Base-by-base conservation (phyloP, 2,329 filamentous ascomycete genomes). In the Epichloe scottii region DNA sequence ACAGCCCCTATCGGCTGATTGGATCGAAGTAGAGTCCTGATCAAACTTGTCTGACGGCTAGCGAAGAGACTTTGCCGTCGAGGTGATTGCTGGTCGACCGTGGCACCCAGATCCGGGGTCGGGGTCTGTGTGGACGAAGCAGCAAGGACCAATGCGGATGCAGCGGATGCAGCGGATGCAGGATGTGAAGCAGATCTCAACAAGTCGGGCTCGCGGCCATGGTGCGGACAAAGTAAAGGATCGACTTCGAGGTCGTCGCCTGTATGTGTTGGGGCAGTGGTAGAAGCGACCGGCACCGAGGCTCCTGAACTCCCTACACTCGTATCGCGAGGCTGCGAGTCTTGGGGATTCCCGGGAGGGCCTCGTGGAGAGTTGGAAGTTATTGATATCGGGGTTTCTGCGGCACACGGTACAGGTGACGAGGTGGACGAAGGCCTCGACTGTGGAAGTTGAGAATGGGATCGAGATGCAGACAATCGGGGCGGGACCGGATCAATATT, bases 21-120 rank as follows among this genome's bases (percentile, higher is more conserved):
- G 42, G 57, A 57, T 40, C 46, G 58, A 61, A 65, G 58, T 54
- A 60, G 66, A 54, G 55, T 67, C 60, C 56, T 60, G 52, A 64
- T 60, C 52, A 64, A 50, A 48, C 54, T 61, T 54, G 59, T 66
- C 62, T 65, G 63, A 54, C 62, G 67, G 61, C 61, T 73, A 66
- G 66, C 64, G 17, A 67, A 55, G 44, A 66, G 61, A 56, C 64
- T 66, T 53, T 67, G 64, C 48, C 62, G 62, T 33, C 62, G 53
- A 48, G 41, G n/a, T 39, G 49, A 42, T 39, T 53, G 43, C 55
- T 48, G 46, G 57, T 60, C 15, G 58, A 57, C 26, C 52, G 58
- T 37, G 56, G 53, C 50, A 56, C 57, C 40, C 57, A 57, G 17
- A 53, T 43, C 30, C 53, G 54, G 39, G 11, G 46, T 42, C 39